Conservation (phyloP, 352 stramenopile genomes). For the Elongisporangium anandrum region DNA sequence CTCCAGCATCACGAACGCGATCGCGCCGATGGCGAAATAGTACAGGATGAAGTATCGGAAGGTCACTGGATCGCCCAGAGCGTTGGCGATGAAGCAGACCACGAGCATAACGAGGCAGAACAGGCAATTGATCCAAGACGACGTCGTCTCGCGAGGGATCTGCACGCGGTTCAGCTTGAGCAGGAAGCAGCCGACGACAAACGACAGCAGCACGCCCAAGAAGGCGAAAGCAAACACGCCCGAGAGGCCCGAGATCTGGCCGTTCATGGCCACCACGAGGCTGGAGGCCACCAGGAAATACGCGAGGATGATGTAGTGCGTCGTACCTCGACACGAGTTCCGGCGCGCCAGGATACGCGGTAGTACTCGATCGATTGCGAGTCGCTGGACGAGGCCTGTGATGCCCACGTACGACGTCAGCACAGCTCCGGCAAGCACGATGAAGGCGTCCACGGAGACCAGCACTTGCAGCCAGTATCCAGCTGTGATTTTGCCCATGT, state of each 20-base stretch:
- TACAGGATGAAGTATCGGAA: slow-evolving; percentile 59
- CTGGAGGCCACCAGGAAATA: slow-evolving; percentile 72
- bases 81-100: slow-evolving; percentile 48
- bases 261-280: slow-evolving; percentile 73
- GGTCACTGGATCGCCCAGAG: slow-evolving; percentile 34
- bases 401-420: slow-evolving; percentile 74
- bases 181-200: slow-evolving; percentile 76
- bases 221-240: slow-evolving; percentile 90
- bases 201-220: slow-evolving; percentile 79
- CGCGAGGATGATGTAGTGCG: slow-evolving; percentile 78
- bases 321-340: slow-evolving; percentile 69
- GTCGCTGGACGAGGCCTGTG: slow-evolving; percentile 52
- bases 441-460: slow-evolving; percentile 64
- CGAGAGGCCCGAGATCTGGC: slow-evolving; percentile 69
- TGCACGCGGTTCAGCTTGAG: slow-evolving; percentile 78
- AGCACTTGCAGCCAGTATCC: slow-evolving; percentile 26
- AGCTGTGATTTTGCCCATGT: slow-evolving; percentile 39
- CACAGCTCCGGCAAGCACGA: slow-evolving; percentile 68
- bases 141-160: slow-evolving; percentile 64
- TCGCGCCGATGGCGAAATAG: slow-evolving; percentile 37
- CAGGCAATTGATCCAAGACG: slow-evolving; percentile 55
- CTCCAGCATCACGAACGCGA: slow-evolving; percentile 64
- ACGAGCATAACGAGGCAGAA: slow-evolving; percentile 50
- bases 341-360: slow-evolving; percentile 47
- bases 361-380: slow-evolving; percentile 77